phyloP scores from a whole-genome alignment of 371 early-diverging fungal genomes.

The Synchytrium microbalum region DNA sequence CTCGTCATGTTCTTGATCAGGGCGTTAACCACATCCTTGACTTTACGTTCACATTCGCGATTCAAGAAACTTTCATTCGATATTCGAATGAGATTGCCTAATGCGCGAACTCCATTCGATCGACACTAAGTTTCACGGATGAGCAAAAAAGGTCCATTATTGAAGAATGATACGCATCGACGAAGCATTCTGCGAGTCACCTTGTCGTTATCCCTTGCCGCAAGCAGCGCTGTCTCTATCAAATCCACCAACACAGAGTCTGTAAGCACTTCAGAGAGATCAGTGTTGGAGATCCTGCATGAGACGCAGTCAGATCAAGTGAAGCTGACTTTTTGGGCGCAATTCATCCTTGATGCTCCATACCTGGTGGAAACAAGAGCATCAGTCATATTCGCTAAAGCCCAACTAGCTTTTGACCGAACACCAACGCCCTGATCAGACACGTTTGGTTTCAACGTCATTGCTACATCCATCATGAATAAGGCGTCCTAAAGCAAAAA shows the following conservation, averaged over 20 bases:
- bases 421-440: slow-evolving; percentile 49
- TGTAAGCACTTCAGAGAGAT: slow-evolving; percentile 9
- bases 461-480: slow-evolving; percentile 49
- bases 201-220: slow-evolving; percentile 66
- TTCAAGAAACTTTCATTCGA: slow-evolving; percentile 6
- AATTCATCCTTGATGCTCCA: background rate
- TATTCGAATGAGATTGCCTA: slow-evolving; percentile 59
- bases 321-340: background rate
- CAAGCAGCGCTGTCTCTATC: slow-evolving; percentile 38
- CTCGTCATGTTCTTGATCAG: slow-evolving; percentile 61
- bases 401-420: slow-evolving; percentile 66
- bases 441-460: slow-evolving; percentile 32
- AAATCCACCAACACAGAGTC: slow-evolving; percentile 1
- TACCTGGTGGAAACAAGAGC: slow-evolving; percentile 50
- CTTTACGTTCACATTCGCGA: slow-evolving; percentile 31
- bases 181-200: slow-evolving; percentile 20
- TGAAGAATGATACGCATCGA: background rate
- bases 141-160: background rate
- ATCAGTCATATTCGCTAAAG: slow-evolving; percentile 65
- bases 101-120: slow-evolving; percentile 63
- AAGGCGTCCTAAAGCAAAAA: slow-evolving; percentile 33
- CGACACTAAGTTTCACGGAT: slow-evolving; percentile 39
- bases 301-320: background rate
- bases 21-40: slow-evolving; percentile 46
- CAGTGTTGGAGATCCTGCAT: slow-evolving; percentile 7